phyloP scores from a whole-genome alignment of 2,329 filamentous ascomycete species.

The Pyricularia pennisetigena region DNA sequence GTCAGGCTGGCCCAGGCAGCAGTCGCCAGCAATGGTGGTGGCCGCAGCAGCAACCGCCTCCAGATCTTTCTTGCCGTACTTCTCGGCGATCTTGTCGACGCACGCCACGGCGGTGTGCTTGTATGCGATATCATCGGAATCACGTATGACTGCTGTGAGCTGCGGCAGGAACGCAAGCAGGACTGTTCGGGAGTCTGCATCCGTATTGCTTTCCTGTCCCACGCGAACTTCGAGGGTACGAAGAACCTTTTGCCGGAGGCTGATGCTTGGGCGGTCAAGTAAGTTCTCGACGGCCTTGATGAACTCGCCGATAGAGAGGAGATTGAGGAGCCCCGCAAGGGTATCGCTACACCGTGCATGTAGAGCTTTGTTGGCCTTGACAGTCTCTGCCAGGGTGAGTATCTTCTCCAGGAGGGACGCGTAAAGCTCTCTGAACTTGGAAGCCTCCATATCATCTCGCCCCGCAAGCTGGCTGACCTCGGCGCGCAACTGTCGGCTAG shows the following conservation, averaged over 20 bases:
- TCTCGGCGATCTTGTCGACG: constrained; percentile 86
- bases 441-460: constrained; percentile 54
- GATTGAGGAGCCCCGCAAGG: constrained; percentile 69
- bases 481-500: constrained; percentile 43
- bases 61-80: constrained; percentile 87
- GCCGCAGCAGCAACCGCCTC: constrained; percentile 68
- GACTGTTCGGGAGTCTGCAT: constrained; percentile 48
- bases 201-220: constrained; percentile 58
- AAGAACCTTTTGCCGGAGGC: constrained; percentile 70
- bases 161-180: constrained; percentile 72
- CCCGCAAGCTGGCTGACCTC: constrained; percentile 48
- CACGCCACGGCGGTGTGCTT: constrained; percentile 82
- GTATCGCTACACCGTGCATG: constrained; percentile 56
- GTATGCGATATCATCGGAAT: constrained; percentile 62
- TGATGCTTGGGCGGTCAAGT: constrained; percentile 64
- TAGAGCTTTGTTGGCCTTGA: constrained; percentile 45
- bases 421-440: constrained; percentile 59
- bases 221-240: constrained; percentile 74
- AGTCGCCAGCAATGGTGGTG: constrained; percentile 62
- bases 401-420: constrained; percentile 57
- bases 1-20: constrained; percentile 68
- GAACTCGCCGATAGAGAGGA: constrained; percentile 81
- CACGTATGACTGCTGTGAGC: constrained; percentile 65
- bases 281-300: constrained; percentile 79
- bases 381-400: constrained; percentile 53